Base-by-base conservation (phyloP, 176 grass and related monocot genomes). In the Oryza glaberrima region DNA sequence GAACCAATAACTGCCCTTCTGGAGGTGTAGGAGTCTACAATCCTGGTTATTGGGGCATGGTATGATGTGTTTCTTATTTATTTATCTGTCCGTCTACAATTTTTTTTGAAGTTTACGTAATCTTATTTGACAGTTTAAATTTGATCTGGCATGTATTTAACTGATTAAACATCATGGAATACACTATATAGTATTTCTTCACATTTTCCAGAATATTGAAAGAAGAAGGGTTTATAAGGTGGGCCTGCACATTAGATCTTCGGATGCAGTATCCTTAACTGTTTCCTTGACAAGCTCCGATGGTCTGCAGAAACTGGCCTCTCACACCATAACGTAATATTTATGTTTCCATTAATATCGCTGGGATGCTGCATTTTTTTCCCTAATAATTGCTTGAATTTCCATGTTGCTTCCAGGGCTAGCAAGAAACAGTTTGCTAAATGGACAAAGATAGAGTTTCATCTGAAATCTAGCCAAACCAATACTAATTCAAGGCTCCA, bases 31-130 rank as follows among this genome's bases (percentile, higher is more conserved):
- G 96, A 4, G 70, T 98, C 73, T 95, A 95, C 34, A 98, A 98
- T 89, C 96, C 93, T 80, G 91, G 96, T 64, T 98, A 88, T 49
- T 95, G 96, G 93, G 93, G 93, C 85, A 98, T 98, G 96, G 96
- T 98, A 94, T 61, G 60, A 5, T 73, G 46, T 86, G 78, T 67
- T 9, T 25, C 11, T 73, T 41, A n/a, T 89, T 47, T 44, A 80
- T 67, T 30, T 70, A n/a, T 67, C 14, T 30, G 32, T 60, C 20
- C 1, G 67, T 71, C 75, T 26, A n/a, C 22, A 8, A 35, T 32
- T 9, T 82, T 82, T 82, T 36, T 38, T 47, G 6, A 75, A 23
- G 19, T 23, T 63, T 11, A 64, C 54, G 17, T 71, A 69, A 46
- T 1, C 72, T 64, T 6, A 22, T 51, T 3, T 81, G 71, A 6